Conservation (phyloP, 305 asterid genomes). For the Fraxinus greggii region DNA sequence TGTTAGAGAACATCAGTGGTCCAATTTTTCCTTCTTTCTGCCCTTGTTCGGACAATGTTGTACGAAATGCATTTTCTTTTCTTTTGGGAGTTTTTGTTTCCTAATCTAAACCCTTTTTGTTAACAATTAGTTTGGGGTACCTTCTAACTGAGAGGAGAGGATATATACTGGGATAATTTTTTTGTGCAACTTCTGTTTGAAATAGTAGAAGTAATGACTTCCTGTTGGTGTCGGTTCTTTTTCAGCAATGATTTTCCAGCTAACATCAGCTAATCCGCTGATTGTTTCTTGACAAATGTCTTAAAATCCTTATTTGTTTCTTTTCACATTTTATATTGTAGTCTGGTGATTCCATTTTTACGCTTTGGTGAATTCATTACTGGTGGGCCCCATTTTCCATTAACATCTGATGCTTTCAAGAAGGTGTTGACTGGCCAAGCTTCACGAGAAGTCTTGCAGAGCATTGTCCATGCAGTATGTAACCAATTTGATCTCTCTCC, state of each 20-base stretch:
- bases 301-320: constrained; percentile 10
- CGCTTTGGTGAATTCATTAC: constrained; percentile 79
- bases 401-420: constrained; percentile 86
- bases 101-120: background rate
- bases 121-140: background rate
- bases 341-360: constrained; percentile 81
- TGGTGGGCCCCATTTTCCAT: constrained; percentile 87
- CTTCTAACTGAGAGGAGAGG: background rate
- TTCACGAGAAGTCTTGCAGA: constrained; percentile 68
- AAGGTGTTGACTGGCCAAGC: constrained; percentile 89
- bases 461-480: constrained; percentile 82
- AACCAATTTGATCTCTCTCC: constrained; percentile 19
- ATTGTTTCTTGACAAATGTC: constrained; percentile 5
- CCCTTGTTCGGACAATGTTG: constrained; percentile 9
- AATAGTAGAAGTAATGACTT: background rate
- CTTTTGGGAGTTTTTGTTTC: background rate
- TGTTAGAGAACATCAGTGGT: background rate
- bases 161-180: background rate
- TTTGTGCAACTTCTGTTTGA: background rate
- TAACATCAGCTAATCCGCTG: background rate
- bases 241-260: constrained; percentile 2
- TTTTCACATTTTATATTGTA: constrained; percentile 29
- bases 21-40: background rate
- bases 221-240: constrained; percentile 2
- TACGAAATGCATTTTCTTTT: background rate